These are phyloP conservation scores for Bonia amplexicaulis DNA, from an alignment of 176 grass and related monocot genomes.

Conservation along the genomic window DNA sequence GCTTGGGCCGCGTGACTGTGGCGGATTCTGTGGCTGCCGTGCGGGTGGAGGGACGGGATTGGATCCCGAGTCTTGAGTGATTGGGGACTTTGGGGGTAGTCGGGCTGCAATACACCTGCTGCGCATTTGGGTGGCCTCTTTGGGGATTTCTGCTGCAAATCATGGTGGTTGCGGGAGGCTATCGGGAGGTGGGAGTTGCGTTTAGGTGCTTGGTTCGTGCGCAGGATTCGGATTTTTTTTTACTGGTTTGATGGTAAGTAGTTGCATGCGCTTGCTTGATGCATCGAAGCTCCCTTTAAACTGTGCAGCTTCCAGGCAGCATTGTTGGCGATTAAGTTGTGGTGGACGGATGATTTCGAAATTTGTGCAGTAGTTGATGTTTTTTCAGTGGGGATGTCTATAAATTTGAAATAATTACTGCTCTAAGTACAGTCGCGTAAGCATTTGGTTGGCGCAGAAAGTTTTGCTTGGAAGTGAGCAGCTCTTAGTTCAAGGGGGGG, in stretches of 20 bases:
- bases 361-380: neutral
- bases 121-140: neutral
- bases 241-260: neutral
- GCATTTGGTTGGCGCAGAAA: neutral
- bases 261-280: neutral
- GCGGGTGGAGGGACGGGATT: neutral
- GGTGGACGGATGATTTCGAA: neutral
- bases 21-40: neutral
- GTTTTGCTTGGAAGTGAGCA: neutral
- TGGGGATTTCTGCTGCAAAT: neutral
- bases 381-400: neutral
- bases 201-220: neutral
- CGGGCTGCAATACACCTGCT: neutral
- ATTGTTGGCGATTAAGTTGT: neutral
- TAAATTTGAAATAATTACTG: neutral
- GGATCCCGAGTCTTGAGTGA: neutral
- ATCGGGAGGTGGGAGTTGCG: neutral
- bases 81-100: neutral
- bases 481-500: neutral
- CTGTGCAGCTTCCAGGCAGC: neutral
- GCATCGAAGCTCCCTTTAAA: neutral
- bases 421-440: neutral
- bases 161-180: neutral
- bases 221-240: neutral
- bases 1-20: neutral